These are phyloP conservation scores for Xylariales sp. DNA, from an alignment of 2,329 filamentous ascomycete species.

Conservation along the genomic window DNA sequence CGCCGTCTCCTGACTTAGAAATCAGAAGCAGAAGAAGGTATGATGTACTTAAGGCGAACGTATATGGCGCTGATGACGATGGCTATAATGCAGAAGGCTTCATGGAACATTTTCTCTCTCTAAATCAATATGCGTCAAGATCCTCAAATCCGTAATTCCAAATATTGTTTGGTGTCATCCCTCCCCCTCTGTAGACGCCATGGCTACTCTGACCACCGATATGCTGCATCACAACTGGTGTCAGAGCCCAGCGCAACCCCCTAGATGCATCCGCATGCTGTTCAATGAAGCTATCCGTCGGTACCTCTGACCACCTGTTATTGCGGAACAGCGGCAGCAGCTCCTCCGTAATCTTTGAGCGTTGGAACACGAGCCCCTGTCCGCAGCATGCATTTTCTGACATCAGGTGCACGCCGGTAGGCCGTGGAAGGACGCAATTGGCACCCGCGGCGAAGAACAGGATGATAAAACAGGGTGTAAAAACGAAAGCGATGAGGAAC, in stretches of 20 bases:
- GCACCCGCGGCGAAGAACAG: conserved; percentile 46
- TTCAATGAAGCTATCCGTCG: conserved; percentile 46
- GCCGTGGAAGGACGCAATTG: conserved; percentile 41
- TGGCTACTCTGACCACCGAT: conserved; percentile 46
- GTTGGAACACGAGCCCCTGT: conserved; percentile 47
- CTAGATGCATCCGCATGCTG: conserved; percentile 39
- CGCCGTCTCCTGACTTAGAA: no score
- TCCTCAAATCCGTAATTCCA: conserved; percentile 43
- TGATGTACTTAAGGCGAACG: no score
- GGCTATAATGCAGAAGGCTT: background rate
- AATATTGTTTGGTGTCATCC: conserved; percentile 32
- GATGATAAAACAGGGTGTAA: conserved; percentile 43
- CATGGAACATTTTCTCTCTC: conserved; percentile 36
- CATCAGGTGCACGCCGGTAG: conserved; percentile 44
- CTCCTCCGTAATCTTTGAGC: conserved; percentile 36
- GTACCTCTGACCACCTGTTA: conserved; percentile 33
- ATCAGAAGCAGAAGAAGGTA: no score
- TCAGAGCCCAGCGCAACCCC: conserved; percentile 44
- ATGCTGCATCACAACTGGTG: conserved; percentile 47
- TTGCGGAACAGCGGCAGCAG: conserved; percentile 42
- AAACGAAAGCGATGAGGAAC: conserved; percentile 38
- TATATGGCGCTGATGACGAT: background rate
- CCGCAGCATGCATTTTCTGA: conserved; percentile 44
- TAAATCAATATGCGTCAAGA: conserved; percentile 40
- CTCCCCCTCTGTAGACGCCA: conserved; percentile 36